A percentile compares a stretch with the other conserved stretches of the same genome.
These are phyloP conservation scores for Blastobotrys illinoisensis DNA, from an alignment of 1,139 yeast species.

Conservation along the genomic window DNA sequence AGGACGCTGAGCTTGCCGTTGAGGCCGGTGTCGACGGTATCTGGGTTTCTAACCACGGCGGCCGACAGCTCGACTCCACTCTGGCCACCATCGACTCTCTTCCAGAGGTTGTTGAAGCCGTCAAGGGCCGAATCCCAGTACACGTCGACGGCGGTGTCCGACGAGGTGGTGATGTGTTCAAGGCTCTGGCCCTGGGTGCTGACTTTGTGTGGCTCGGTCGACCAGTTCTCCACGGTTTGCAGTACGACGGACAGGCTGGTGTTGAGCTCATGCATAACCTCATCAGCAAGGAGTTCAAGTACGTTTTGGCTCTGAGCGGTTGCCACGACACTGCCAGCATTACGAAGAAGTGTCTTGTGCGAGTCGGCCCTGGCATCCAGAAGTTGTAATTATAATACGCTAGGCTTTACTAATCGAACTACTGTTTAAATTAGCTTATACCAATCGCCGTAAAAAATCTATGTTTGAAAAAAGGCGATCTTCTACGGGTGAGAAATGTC, in stretches of 20 bases:
- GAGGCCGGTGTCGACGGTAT: conserved; percentile 57
- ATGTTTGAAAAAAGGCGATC: too few species aligned
- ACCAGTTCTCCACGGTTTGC: conserved; percentile 61
- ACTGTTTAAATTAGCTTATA: not conserved
- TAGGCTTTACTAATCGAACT: not conserved
- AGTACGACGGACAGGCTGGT: conserved; percentile 61
- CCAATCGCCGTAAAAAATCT: too few species aligned
- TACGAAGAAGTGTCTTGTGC: conserved; percentile 20
- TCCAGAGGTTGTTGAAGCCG: conserved; percentile 51
- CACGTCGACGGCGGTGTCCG: conserved; percentile 66
- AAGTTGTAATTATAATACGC: conserved; percentile 15
- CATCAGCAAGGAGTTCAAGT: conserved; percentile 29
- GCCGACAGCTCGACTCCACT: conserved; percentile 60
- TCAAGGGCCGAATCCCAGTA: conserved; percentile 47
- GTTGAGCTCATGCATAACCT: conserved; percentile 37
- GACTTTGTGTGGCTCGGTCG: conserved; percentile 67
- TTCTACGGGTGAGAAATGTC: too few species aligned
- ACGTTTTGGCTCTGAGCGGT: conserved; percentile 33
- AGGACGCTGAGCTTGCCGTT: conserved; percentile 55
- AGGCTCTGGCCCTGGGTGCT: conserved; percentile 67
- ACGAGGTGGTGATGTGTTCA: conserved; percentile 61
- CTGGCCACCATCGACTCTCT: conserved; percentile 59
- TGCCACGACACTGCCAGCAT: conserved; percentile 20
- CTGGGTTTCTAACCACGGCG: conserved; percentile 66
- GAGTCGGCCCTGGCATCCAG: conserved; percentile 25